These are phyloP conservation scores for Leccinum subtestaceum DNA, from an alignment of 768 basidiomycete genomes.

Conservation along the genomic window DNA sequence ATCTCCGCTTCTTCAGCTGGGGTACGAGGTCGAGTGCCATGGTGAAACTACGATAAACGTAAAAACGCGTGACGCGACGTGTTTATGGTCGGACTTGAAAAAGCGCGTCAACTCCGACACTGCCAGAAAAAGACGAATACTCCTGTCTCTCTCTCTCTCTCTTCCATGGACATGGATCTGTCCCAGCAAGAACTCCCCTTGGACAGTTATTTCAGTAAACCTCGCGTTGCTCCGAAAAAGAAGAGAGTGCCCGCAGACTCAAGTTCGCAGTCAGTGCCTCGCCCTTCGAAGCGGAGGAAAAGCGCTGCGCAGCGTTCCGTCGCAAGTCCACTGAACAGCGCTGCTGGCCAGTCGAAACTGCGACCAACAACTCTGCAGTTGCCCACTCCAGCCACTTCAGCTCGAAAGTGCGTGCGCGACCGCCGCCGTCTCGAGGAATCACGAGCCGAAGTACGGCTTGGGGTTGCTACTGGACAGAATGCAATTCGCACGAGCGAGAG, in stretches of 20 bases:
- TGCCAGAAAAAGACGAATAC: background rate
- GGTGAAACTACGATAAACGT: background rate
- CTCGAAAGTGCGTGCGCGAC: constrained; percentile 15
- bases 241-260: constrained; percentile 2
- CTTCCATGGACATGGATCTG: constrained; percentile 33
- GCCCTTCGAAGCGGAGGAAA: constrained; percentile 22
- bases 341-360: constrained; percentile 3
- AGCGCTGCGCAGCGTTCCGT: background rate
- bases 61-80: constrained; percentile 21
- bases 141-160: background rate
- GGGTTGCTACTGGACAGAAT: background rate
- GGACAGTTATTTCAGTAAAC: constrained; percentile 25
- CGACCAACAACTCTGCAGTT: constrained; percentile 12
- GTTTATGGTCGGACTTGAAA: constrained; percentile 28
- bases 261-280: constrained; percentile 4
- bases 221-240: background rate
- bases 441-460: background rate
- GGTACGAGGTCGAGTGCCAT: constrained; percentile 30
- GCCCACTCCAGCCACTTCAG: constrained; percentile 23
- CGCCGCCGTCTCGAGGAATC: background rate
- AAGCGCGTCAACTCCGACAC: constrained; percentile 42
- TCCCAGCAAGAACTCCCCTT: constrained; percentile 34
- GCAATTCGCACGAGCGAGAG: background rate
- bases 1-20: constrained; percentile 58
- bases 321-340: background rate